A percentile compares a stretch with the other conserved stretches of the same genome.
Conservation (phyloP, 495 filamentous ascomycete species). For the Penicillium angulare region DNA sequence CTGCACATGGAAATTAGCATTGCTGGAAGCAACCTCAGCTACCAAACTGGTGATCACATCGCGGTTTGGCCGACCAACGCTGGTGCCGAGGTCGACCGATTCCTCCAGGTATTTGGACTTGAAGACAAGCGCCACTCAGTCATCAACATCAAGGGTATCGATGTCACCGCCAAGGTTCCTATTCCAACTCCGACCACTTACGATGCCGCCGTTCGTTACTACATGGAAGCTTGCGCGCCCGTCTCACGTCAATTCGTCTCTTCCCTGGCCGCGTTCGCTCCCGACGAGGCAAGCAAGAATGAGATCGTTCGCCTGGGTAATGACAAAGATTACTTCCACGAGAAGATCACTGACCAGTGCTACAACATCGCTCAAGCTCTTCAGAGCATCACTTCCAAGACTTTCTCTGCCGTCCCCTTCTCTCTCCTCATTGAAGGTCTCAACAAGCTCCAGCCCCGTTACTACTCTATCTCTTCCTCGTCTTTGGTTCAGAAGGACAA, state of each 20-base stretch:
- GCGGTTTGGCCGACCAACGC: slow-evolving; percentile 97
- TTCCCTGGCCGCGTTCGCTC: slow-evolving; percentile 84
- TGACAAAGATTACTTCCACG: slow-evolving; percentile 95
- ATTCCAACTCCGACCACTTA: slow-evolving; percentile 98
- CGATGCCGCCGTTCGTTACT: slow-evolving; percentile 90
- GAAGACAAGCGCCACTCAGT: slow-evolving; percentile 75
- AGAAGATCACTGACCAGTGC: slow-evolving; percentile 76
- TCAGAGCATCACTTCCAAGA: slow-evolving; percentile 67
- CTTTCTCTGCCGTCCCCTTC: slow-evolving; percentile 85
- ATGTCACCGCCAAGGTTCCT: slow-evolving; percentile 94
- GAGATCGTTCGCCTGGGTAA: slow-evolving; percentile 85
- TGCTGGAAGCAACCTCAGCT: slow-evolving; percentile 73
- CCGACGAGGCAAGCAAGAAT: slow-evolving; percentile 75
- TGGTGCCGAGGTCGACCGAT: slow-evolving; percentile 87
- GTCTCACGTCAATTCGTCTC: slow-evolving; percentile 95
- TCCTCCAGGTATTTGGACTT: slow-evolving; percentile 77
- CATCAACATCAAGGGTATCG: slow-evolving; percentile 86
- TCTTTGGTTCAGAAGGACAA: slow-evolving; percentile 90
- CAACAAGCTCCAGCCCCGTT: slow-evolving; percentile 92
- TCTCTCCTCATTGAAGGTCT: slow-evolving; percentile 92
- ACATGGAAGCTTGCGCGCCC: slow-evolving; percentile 94
- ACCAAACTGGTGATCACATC: slow-evolving; percentile 96
- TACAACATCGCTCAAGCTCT: slow-evolving; percentile 90
- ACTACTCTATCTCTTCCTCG: slow-evolving; percentile 99
- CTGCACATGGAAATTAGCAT: slow-evolving; percentile 96